Conservation (phyloP, 1,139 yeast genomes). For the Pichia cactophila region DNA sequence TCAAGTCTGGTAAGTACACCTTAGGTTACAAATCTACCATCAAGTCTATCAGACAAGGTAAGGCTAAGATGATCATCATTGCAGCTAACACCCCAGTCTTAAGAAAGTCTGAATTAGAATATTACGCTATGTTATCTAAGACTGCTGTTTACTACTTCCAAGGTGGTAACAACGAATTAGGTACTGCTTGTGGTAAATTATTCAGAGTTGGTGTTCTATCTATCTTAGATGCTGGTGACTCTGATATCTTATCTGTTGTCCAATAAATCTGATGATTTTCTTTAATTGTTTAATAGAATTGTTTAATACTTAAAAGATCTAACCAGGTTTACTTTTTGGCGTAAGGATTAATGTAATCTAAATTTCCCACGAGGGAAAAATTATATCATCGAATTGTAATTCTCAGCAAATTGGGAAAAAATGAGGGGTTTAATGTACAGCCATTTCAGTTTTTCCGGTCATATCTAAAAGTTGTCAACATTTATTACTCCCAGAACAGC, state of each 20-base stretch:
- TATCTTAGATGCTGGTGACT: conserved; percentile 98
- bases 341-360: not conserved
- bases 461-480: not conserved
- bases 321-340: not conserved
- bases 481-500: not conserved
- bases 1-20: conserved; percentile 99
- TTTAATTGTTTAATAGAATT: not conserved
- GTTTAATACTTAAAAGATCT: not conserved
- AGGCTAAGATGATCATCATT: conserved; percentile 96
- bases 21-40: conserved; percentile 99
- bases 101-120: conserved; percentile 99
- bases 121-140: conserved; percentile 99
- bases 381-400: too few species aligned
- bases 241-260: conserved; percentile 79
- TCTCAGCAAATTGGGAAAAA: not conserved
- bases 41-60: conserved; percentile 97
- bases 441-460: not conserved
- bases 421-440: not conserved
- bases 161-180: conserved; percentile 99
- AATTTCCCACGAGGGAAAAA: too few species aligned
- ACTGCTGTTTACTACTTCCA: conserved; percentile 97
- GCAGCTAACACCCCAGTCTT: conserved; percentile 99
- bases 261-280: conserved; percentile 13
- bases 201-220: conserved; percentile 99
- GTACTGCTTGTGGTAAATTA: conserved; percentile 99